phyloP scores from a whole-genome alignment of 805 yeast species.

The Suhomyces sp. region DNA sequence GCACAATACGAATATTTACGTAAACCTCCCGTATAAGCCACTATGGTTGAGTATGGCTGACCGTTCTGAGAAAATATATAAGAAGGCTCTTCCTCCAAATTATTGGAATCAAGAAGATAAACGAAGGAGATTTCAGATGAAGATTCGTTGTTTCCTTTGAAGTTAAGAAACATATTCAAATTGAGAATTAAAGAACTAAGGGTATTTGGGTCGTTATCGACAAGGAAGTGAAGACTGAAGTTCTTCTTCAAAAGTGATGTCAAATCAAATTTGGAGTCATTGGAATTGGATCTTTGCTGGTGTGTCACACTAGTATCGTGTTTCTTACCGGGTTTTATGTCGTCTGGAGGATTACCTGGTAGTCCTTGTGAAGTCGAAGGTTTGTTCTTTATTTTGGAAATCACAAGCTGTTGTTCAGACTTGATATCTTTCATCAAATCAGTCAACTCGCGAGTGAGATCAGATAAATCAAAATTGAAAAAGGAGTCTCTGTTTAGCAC shows the following conservation, averaged over 20 bases:
- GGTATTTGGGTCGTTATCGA: conserved; percentile 33
- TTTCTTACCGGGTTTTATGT: not conserved
- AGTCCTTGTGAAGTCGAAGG: not conserved
- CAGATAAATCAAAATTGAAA: conserved; percentile 56
- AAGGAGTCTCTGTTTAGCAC: conserved; percentile 53
- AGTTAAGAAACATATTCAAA: conserved; percentile 32
- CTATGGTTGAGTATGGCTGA: conserved; percentile 26
- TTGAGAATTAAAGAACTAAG: conserved; percentile 33
- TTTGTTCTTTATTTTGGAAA: conserved; percentile 1
- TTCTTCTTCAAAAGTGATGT: conserved; percentile 33
- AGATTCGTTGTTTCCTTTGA: conserved; percentile 17
- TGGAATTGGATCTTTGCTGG: not conserved
- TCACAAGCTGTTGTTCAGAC: conserved; percentile 6
- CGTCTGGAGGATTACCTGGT: not conserved
- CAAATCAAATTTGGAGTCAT: conserved; percentile 30
- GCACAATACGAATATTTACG: conserved; percentile 39
- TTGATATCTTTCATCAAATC: conserved; percentile 26
- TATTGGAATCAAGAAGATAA: conserved; percentile 18
- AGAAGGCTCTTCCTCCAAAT: conserved; percentile 26
- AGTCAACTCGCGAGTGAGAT: conserved; percentile 61
- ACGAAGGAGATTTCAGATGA: conserved; percentile 18
- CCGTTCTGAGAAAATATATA: conserved; percentile 27
- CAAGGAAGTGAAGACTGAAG: conserved; percentile 29
- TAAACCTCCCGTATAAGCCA: conserved; percentile 40
- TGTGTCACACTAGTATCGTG: not conserved